Evolutionary conservation across 306 rosid species (phyloP).

Genomic region (Quercus mongolica): DNA sequence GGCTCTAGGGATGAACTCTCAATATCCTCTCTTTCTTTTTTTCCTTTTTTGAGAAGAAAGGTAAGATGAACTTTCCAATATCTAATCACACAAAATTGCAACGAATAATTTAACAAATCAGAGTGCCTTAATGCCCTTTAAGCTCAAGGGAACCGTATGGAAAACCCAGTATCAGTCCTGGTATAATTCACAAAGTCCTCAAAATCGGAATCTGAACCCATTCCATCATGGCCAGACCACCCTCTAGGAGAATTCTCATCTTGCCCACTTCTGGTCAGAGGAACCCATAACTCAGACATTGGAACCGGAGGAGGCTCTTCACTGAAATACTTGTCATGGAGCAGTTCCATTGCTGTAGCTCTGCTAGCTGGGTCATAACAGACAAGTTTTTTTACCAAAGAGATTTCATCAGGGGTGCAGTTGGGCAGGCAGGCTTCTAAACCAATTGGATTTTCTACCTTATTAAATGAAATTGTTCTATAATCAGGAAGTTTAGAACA

Average conservation of each 20-base stretch:
- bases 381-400: conserved; percentile 49
- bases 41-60: too few relatives aligned
- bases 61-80: background rate
- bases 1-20: too few relatives aligned
- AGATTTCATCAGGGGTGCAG: conserved; percentile 43
- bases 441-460: conserved; percentile 61
- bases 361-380: conserved; percentile 76
- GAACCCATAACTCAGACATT: conserved; percentile 53
- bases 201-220: conserved; percentile 74
- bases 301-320: conserved; percentile 75
- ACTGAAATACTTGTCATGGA: conserved; percentile 60
- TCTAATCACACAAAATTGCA: conserved; percentile 4
- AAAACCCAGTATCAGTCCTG: conserved; percentile 54
- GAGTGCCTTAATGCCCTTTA: conserved; percentile 29
- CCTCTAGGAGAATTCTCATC: conserved; percentile 43
- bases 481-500: conserved; percentile 75
- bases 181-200: conserved; percentile 59
- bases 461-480: conserved; percentile 47
- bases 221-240: conserved; percentile 40
- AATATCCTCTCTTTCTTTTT: too few relatives aligned
- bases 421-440: conserved; percentile 54
- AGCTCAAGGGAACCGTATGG: conserved; percentile 62
- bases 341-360: conserved; percentile 65
- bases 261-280: conserved; percentile 36
- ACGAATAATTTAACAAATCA: conserved; percentile 5